Evolutionary conservation across 495 filamentous ascomycete genomes (phyloP).

Genomic region (Penicillium desertorum): DNA sequence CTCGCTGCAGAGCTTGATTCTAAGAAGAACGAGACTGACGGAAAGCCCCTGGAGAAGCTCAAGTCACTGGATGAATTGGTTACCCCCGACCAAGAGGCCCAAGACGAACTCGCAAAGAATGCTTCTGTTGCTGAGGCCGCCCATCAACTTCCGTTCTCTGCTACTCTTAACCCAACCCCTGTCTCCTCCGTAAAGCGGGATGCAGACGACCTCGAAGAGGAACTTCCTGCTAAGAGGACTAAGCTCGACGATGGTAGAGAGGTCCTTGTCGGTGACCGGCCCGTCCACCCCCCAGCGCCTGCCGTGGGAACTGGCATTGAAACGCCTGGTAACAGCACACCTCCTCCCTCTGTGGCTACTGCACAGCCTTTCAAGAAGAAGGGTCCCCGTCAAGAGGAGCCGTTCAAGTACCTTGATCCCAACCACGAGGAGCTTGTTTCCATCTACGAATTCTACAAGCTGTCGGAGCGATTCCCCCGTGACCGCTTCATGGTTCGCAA

Average conservation of each 20-base stretch:
- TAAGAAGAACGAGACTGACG: conserved; percentile 41
- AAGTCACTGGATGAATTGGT: conserved; percentile 51
- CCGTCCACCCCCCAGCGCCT: conserved; percentile 49
- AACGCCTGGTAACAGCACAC: conserved; percentile 37
- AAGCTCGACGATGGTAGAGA: conserved; percentile 50
- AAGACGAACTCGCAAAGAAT: conserved; percentile 43
- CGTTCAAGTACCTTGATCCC: conserved; percentile 80
- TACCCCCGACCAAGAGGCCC: conserved; percentile 34
- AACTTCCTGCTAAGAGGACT: conserved; percentile 46
- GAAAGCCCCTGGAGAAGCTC: conserved; percentile 47
- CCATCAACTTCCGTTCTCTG: conserved; percentile 41
- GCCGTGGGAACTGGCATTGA: conserved; percentile 40
- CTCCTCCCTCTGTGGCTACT: conserved; percentile 30
- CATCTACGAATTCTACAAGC: conserved; percentile 78
- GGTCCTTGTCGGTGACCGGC: conserved; percentile 48
- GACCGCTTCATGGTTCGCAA: conserved; percentile 97
- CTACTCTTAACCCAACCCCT: conserved; percentile 30
- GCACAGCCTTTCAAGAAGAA: conserved; percentile 37
- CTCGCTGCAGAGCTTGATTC: conserved; percentile 55
- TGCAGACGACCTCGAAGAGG: conserved; percentile 42
- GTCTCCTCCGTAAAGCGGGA: conserved; percentile 39
- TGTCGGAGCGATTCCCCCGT: conserved; percentile 77
- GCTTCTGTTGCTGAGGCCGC: conserved; percentile 44
- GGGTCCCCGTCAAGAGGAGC: conserved; percentile 68
- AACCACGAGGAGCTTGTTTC: conserved; percentile 70